Evolutionary conservation across 2,329 filamentous ascomycete genomes (phyloP), one percentile per base, ranked within the genome.

Genomic region (Geosmithia putterillii): DNA sequence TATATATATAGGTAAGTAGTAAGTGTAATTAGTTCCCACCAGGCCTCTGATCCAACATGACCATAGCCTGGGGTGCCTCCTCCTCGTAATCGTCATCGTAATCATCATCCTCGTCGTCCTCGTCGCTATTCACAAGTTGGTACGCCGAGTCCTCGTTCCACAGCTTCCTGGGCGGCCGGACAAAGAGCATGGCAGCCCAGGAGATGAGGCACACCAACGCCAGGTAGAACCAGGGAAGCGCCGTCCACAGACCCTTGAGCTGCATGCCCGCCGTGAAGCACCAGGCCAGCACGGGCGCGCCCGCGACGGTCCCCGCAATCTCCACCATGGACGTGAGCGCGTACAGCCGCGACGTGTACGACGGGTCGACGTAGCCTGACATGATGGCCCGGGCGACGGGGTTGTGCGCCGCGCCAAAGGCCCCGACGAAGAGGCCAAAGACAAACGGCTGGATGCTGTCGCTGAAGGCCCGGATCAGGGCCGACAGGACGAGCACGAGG

Each of bases 181-280:
- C 59, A 40, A 64, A 57, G 12, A 54, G 43, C 7, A 61, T 14
- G 9, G 47, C 43, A 2, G 52, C 42, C 45, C 57, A 53, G 6
- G 59, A 51, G 1, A 60, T 2, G 2, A 39, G 41, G 7, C 51
- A 59, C 5, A 65, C 47, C 12, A 57, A 45, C 1, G 56, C 54
- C 15, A 65, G 48, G 41, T 67, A 67, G 40, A 65, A 57, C 57
- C 60, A 67, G 4, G 64, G 64, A 44, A 66, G 22, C 0, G 64
- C 64, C 28, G 53, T 63, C 57, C 57, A 62, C 1, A 56, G 17
- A 0, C 63, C 62, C 44, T 57, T 61, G 42, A 42, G 51, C 40
- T 57, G 53, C 48, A 67, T 36, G 0, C 65, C 64, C 12, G 51
- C 42, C 4, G 59, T 57, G 42, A 67, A 67, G 19, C 53, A 59